A percentile compares a stretch with the other conserved stretches of the same genome.
phyloP scores from a whole-genome alignment of 306 rosid species.

The Alnus glutinosa region DNA sequence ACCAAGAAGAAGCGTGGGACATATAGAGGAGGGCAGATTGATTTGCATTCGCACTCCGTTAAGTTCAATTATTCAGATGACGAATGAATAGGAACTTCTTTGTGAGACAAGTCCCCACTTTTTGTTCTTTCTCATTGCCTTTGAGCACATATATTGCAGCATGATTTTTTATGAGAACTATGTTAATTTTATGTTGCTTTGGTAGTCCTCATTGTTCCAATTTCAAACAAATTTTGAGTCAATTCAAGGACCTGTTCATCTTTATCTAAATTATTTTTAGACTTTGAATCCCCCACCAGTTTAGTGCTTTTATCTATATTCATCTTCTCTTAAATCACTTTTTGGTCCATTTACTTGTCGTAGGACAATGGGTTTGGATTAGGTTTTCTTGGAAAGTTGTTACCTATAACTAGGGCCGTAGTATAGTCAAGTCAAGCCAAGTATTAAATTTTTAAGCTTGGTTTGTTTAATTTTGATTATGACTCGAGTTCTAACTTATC shows the following conservation, averaged over 20 bases:
- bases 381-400: too few relatives aligned
- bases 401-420: too few relatives aligned
- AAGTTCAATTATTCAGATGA: conserved; percentile 87
- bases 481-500: too few relatives aligned
- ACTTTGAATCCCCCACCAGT: background rate
- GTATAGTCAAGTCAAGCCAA: too few relatives aligned
- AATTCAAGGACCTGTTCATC: background rate
- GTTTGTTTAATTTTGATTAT: too few relatives aligned
- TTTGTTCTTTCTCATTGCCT: background rate
- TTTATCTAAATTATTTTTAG: background rate
- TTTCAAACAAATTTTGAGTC: background rate
- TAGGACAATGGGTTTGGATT: too few relatives aligned
- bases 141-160: background rate
- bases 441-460: too few relatives aligned
- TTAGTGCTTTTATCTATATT: background rate
- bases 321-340: background rate
- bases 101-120: conserved; percentile 2
- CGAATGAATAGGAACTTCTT: conserved; percentile 36
- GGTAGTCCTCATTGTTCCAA: background rate
- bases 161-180: background rate
- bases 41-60: conserved; percentile 75
- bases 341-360: too few relatives aligned
- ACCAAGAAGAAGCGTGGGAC: conserved; percentile 96
- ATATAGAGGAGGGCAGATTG: conserved; percentile 89
- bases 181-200: background rate